Conservation (phyloP, 1,284 basidiomycete genomes). For the Vanrija humicola region DNA sequence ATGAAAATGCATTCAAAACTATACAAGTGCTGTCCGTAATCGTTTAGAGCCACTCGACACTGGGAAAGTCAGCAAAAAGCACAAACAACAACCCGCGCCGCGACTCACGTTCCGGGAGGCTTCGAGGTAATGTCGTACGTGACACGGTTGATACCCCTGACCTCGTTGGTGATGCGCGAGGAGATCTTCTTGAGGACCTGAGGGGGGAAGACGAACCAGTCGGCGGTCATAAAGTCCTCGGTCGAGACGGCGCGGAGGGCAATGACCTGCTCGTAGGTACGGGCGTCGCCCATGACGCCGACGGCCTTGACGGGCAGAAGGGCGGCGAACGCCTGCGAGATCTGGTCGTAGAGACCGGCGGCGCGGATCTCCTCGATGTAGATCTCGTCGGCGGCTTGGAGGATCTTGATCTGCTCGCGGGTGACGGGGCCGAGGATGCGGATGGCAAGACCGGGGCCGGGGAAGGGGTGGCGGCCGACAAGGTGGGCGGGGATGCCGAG, state of each 20-base stretch:
- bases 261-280: slow-evolving; percentile 94
- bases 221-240: slow-evolving; percentile 97
- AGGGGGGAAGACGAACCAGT: slow-evolving; percentile 96
- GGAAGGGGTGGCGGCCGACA: slow-evolving; percentile 98
- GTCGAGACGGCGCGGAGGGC: slow-evolving; percentile 85
- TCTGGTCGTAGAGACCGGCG: slow-evolving; percentile 87
- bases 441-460: slow-evolving; percentile 97
- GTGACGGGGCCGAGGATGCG: slow-evolving; percentile 95
- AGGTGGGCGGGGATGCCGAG: slow-evolving; percentile 88
- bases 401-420: slow-evolving; percentile 83
- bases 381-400: slow-evolving; percentile 93
- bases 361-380: slow-evolving; percentile 97
- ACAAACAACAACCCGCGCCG: neutral
- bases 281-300: slow-evolving; percentile 93
- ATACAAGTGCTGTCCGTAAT: neutral
- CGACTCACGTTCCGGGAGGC: slow-evolving; percentile 71
- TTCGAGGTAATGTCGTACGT: slow-evolving; percentile 97
- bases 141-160: slow-evolving; percentile 80
- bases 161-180: slow-evolving; percentile 95
- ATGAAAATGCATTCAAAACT: neutral
- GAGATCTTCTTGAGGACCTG: slow-evolving; percentile 87
- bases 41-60: slow-evolving; percentile 45
- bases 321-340: slow-evolving; percentile 96
- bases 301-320: slow-evolving; percentile 95
- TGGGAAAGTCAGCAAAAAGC: slow-evolving; percentile 11